These are phyloP conservation scores for Debaryomyces psychrophilus DNA, from an alignment of 1,139 yeast species.

Conservation along the genomic window DNA sequence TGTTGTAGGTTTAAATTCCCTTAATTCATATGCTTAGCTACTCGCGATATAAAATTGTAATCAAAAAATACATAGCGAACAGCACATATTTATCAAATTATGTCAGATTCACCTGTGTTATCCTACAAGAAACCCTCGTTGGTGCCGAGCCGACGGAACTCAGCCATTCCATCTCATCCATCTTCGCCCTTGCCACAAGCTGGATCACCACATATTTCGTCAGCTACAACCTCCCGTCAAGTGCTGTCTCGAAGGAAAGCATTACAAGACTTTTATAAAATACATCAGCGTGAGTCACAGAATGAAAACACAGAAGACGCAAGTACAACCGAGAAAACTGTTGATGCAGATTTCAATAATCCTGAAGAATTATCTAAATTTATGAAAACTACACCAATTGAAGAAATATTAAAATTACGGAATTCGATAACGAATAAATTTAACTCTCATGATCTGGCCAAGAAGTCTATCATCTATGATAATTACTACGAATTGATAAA, in stretches of 20 bases:
- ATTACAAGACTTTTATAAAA: slow-evolving; percentile 46
- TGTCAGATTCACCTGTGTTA: slow-evolving; percentile 29
- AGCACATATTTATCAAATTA: slow-evolving; percentile 5
- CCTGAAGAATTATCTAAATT: slow-evolving; percentile 33
- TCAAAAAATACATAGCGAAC: not conserved
- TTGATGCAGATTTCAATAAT: slow-evolving; percentile 22
- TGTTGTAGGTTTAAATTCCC: not conserved
- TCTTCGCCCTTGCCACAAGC: slow-evolving; percentile 16
- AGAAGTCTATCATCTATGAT: slow-evolving; percentile 50
- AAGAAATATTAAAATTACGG: slow-evolving; percentile 40
- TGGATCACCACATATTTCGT: slow-evolving; percentile 10
- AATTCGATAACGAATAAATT: slow-evolving; percentile 36
- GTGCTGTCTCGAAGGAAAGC: slow-evolving; percentile 48
- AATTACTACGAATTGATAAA: slow-evolving; percentile 51
- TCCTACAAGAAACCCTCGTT: slow-evolving; percentile 33
- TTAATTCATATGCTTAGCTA: not conserved
- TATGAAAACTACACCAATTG: slow-evolving; percentile 35
- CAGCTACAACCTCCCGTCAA: slow-evolving; percentile 23
- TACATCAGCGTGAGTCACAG: slow-evolving; percentile 21
- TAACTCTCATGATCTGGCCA: slow-evolving; percentile 45
- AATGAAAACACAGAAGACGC: slow-evolving; percentile 2
- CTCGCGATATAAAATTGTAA: slow-evolving; percentile 1
- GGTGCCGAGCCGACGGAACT: slow-evolving; percentile 11
- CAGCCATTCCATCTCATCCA: slow-evolving; percentile 13
- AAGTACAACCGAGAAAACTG: slow-evolving; percentile 8